These are phyloP conservation scores for Casuarina equisetifolia DNA, from an alignment of 306 rosid species.

Conservation along the genomic window DNA sequence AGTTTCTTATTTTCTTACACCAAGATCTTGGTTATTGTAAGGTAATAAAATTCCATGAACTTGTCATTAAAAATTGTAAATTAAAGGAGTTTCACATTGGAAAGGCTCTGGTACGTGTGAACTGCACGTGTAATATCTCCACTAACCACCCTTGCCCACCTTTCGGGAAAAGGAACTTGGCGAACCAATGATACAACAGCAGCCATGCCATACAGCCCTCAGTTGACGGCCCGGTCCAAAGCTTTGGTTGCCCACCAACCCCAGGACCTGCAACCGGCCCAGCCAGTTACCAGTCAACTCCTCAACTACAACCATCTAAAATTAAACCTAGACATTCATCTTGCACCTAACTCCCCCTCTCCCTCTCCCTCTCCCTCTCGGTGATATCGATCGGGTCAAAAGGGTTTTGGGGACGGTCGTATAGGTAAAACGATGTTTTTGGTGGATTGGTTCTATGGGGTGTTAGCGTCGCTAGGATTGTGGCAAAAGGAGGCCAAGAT, in stretches of 20 bases:
- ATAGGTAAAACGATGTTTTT: slow-evolving; percentile 50
- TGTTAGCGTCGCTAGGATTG: slow-evolving; percentile 83
- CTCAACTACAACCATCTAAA: neutral
- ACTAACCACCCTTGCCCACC: too few relatives aligned
- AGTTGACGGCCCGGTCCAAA: too few relatives aligned
- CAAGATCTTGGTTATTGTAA: too few relatives aligned
- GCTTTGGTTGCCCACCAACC: neutral
- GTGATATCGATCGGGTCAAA: slow-evolving; percentile 29
- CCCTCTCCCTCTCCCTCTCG: slow-evolving; percentile 17
- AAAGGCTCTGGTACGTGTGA: too few relatives aligned
- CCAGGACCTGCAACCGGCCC: neutral
- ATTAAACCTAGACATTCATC: neutral
- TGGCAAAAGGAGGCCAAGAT: slow-evolving; percentile 98
- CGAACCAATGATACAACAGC: too few relatives aligned
- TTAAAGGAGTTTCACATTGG: too few relatives aligned
- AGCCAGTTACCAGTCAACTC: slow-evolving; percentile 12
- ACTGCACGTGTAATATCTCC: too few relatives aligned
- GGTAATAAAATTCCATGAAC: too few relatives aligned
- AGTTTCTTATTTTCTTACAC: too few relatives aligned
- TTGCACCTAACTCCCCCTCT: neutral
- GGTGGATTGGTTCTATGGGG: slow-evolving; percentile 82
- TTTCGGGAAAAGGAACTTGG: too few relatives aligned
- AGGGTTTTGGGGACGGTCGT: slow-evolving; percentile 1
- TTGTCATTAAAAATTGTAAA: too few relatives aligned
- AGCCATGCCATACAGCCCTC: too few relatives aligned